Base-by-base conservation (phyloP, 371 early-diverging fungal genomes). In the Zychaea mexicana region DNA sequence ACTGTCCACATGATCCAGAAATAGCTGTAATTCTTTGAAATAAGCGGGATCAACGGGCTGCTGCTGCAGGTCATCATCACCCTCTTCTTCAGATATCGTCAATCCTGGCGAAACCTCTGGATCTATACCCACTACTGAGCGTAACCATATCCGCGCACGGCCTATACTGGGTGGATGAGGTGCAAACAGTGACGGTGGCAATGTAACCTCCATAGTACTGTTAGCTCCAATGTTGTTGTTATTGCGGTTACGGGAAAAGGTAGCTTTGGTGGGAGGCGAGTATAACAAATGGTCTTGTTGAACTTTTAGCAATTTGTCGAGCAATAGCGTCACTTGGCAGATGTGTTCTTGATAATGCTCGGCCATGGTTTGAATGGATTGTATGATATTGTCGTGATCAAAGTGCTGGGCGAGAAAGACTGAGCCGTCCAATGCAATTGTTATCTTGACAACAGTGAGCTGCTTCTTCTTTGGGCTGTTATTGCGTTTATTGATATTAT, bases 1-100 rank as follows among this genome's bases (percentile, higher is more conserved):
- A 26, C 61, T 57, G 36, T 69, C 70, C 33, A 69, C 70, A 27
- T 65, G 57, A 57, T 69, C 70, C 33, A 69, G 46, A 54, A 69
- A 69, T 3, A 56, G 42, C 38, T 69, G 70, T 10, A 69, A 57
- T 28, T 65, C 62, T 54, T 53, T 61, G 39, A 69, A 69, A 57
- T 69, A 69, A 26, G 47, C 70, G 30, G 62, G 66, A 27, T 38
- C 59, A 19, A 58, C 30, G 17, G 49, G 49, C n/a, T 49, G 49
- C 21, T n/a, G n/a, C n/a, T n/a, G n/a, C n/a, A n/a, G n/a, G n/a
- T n/a, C n/a, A n/a, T 10, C n/a, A 49, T 49, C 49, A 49, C 21
- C 49, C 13, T 61, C 62, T 4, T 59, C 57, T 19, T 33, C 52
- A 19, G 56, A 27, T n/a, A 69, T 22, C 17, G 33, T 38, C 26